Base-by-base conservation (phyloP, 1,139 yeast species). In the Meyerozyma carpophila region DNA sequence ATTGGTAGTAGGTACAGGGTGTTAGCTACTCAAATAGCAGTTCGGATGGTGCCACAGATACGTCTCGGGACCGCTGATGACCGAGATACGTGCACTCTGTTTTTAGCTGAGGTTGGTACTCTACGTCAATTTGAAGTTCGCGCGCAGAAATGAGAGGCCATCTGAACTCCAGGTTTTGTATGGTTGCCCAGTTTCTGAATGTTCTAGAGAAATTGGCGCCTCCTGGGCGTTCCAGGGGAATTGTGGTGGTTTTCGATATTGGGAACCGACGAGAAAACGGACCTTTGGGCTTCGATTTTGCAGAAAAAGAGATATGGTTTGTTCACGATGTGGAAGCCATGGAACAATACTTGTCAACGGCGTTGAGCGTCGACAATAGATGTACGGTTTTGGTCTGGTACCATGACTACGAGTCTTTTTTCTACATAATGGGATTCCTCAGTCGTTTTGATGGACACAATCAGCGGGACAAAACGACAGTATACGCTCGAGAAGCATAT, bases 361-460 rank as follows among this genome's bases (percentile, higher is more conserved):
- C 16, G 16, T 34, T 34, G 37, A 16, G 7, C 13, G 26, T 8
- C 11, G 26, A 18, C 5, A 5, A 34, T 10, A 18, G 37, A 18
- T 18, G 25, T 34, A 34, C 37, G n/a, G 37, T 34, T 21, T 11
- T 34, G 26, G 37, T 34, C 25, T 34, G 37, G 37, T 34, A 34
- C 37, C 26, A 34, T 20, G 37, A 34, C 26, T 16, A 18, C n/a
- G 16, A 20, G 26, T 8, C 8, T 5, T 18, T 34, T 13, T 34
- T 34, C 9, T 6, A 13, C 13, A 34, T 21, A 10, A 34, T 34
- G 37, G 26, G 16, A 21, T 34, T 34, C 8, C 26, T 34, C 18
- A 9, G 16, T 9, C 13, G 14, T 10, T 20, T 34, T 21, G 26
- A 18, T 13, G 11, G 9, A 8, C 26, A 20, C 16, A 10, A 18